phyloP scores from a whole-genome alignment of 2,329 filamentous ascomycete genomes.

The Fusarium sublunatum region DNA sequence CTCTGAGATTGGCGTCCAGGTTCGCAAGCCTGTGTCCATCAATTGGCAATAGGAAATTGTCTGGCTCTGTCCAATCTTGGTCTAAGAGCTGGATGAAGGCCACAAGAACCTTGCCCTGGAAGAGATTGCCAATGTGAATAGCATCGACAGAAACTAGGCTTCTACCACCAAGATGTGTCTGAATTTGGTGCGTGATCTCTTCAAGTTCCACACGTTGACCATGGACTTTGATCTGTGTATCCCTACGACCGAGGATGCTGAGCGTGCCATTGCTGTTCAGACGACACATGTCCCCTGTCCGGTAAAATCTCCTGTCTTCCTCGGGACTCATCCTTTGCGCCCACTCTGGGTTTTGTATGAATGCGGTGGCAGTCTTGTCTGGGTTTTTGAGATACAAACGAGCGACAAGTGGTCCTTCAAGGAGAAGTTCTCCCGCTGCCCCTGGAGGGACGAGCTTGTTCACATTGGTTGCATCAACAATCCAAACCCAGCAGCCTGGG shows the following conservation, averaged over 20 bases:
- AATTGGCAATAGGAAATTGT: too few relatives aligned
- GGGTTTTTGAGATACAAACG: slow-evolving; percentile 9
- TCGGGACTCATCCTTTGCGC: background rate
- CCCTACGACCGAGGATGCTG: background rate
- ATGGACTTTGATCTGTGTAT: slow-evolving; percentile 12
- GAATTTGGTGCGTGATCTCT: background rate
- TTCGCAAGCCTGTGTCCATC: too few relatives aligned
- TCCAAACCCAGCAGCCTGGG: background rate
- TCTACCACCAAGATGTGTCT: background rate
- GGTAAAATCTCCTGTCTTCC: background rate
- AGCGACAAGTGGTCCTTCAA: slow-evolving; percentile 9
- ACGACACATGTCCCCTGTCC: slow-evolving; percentile 7
- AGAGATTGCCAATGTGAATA: too few relatives aligned
- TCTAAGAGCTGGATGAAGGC: too few relatives aligned
- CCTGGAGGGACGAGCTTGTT: background rate
- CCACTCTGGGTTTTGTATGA: slow-evolving; percentile 4
- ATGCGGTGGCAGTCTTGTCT: background rate
- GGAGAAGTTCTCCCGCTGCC: slow-evolving; percentile 3
- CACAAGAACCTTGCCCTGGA: too few relatives aligned
- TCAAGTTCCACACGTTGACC: slow-evolving; percentile 4
- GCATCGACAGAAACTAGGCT: background rate
- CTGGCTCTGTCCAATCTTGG: too few relatives aligned
- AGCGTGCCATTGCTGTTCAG: background rate
- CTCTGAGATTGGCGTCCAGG: too few relatives aligned
- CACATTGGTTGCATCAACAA: background rate